These are phyloP conservation scores for Luzula sylvatica DNA, from an alignment of 176 grass and related monocot species.

Conservation along the genomic window DNA sequence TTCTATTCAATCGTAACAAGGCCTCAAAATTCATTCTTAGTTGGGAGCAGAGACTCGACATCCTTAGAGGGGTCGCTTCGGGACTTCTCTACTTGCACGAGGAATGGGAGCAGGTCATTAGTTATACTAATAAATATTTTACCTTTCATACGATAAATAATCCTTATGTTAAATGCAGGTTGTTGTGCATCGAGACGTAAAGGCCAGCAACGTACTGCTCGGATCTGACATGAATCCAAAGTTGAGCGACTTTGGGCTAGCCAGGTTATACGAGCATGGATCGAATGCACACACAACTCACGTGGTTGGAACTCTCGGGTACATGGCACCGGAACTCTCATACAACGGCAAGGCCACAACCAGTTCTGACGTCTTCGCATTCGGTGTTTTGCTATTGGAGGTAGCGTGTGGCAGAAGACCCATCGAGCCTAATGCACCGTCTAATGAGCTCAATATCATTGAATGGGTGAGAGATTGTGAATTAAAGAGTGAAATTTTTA, in stretches of 20 bases:
- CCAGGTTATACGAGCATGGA: conserved; percentile 34
- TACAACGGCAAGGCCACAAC: conserved; percentile 27
- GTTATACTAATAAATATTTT: too few species aligned
- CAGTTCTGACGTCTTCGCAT: conserved; percentile 37
- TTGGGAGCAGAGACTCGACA: conserved; percentile 8
- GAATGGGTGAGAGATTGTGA: conserved; percentile 30
- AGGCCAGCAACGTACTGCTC: conserved; percentile 41
- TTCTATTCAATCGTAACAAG: background rate
- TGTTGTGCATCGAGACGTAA: conserved; percentile 47
- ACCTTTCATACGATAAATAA: too few species aligned
- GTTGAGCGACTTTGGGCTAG: conserved; percentile 37
- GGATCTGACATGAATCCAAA: conserved; percentile 18
- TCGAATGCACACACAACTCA: conserved; percentile 27
- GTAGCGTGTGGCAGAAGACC: conserved; percentile 36
- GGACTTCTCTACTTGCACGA: conserved; percentile 44
- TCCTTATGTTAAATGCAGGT: background rate
- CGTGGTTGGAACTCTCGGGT: conserved; percentile 29
- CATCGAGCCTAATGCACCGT: conserved; percentile 6
- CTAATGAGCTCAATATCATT: conserved; percentile 16
- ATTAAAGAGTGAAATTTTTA: conserved; percentile 3
- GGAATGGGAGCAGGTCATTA: conserved; percentile 38
- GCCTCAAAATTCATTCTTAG: background rate
- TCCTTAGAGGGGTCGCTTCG: conserved; percentile 16
- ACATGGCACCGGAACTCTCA: conserved; percentile 39
- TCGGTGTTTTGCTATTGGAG: conserved; percentile 37